Base-by-base conservation (phyloP, 805 yeast species). In the Schwanniomyces pseudopolymorphus region DNA sequence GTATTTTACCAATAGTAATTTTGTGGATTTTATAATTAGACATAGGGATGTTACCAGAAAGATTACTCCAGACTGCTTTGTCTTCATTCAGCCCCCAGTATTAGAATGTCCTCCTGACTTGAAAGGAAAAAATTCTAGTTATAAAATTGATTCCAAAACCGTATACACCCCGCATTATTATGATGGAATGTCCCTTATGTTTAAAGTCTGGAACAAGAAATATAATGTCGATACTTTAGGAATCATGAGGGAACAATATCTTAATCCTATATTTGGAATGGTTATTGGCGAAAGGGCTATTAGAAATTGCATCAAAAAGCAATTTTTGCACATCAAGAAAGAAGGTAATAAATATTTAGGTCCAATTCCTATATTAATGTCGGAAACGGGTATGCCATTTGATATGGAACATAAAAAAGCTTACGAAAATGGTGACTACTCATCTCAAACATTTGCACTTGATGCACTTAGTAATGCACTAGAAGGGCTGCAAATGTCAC, bases 321-420 rank as follows among this genome's bases (percentile, higher is more conserved):
- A 92, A 66, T 70, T 92, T 47, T 55, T 61, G n/a, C 85, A 78
- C 47, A 78, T 92, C 70, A 78, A 75, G 44, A 58, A 62, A 17
- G 98, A 94, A 60, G 81, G 89, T 4, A 60, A 67, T 5, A 75
- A 74, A 3, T 62, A 77, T 25, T 64, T 91, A 31, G 97, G 97
- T 2, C 42, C 63, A 8, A 73, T 89, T 8, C 96, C 97, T 0
- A 78, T 86, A 8, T 67, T 92, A 19, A 83, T 94, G 76, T 81
- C 96, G 1, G 99, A 92, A 64, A 90, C 92, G n/a, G 99, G 99
- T 5, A 89, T 92, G 85, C 98, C 99, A 2, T 89, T 85, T 63
- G 97, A 94, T 63, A 88, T 92, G 97, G 91, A 92, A 64, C 75
- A 80, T 48, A 88, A 87, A 59, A 72, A 67, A 40, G 87, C 97